Conservation (phyloP, 116 monocot genomes). For the Iris pallida region DNA sequence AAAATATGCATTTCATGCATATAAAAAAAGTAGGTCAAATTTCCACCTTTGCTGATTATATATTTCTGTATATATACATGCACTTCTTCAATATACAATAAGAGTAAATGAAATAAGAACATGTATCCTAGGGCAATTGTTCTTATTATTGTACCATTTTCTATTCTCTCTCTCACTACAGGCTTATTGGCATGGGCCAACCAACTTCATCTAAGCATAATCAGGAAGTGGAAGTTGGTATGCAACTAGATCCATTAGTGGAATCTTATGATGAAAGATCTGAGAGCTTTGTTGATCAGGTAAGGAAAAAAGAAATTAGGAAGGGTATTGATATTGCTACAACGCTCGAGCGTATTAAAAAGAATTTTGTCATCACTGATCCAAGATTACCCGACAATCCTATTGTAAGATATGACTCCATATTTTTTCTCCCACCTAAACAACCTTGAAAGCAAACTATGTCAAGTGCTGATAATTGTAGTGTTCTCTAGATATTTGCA, state of each 20-base stretch:
- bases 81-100: too few relatives aligned
- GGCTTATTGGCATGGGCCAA: conserved; percentile 66
- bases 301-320: conserved; percentile 94
- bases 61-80: too few relatives aligned
- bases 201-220: conserved; percentile 36
- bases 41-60: too few relatives aligned
- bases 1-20: too few relatives aligned
- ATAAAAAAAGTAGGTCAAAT: too few relatives aligned
- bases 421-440: neutral
- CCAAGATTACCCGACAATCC: conserved; percentile 98
- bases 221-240: conserved; percentile 30
- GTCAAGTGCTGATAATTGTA: neutral
- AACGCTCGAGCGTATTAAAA: conserved; percentile 95
- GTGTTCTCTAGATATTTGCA: conserved; percentile 78
- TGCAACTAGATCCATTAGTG: conserved; percentile 42
- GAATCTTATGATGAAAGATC: conserved; percentile 82
- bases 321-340: conserved; percentile 97
- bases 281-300: conserved; percentile 78
- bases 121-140: too few relatives aligned
- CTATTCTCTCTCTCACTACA: conserved; percentile 13
- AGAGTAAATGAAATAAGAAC: too few relatives aligned
- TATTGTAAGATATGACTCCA: conserved; percentile 54
- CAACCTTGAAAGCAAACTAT: neutral
- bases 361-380: conserved; percentile 99
- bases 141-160: too few relatives aligned